A percentile compares a stretch with the other conserved stretches of the same genome.
These are phyloP conservation scores for Vitis hybrid DNA, from an alignment of 177 flowering plant genomes.

Conservation along the genomic window DNA sequence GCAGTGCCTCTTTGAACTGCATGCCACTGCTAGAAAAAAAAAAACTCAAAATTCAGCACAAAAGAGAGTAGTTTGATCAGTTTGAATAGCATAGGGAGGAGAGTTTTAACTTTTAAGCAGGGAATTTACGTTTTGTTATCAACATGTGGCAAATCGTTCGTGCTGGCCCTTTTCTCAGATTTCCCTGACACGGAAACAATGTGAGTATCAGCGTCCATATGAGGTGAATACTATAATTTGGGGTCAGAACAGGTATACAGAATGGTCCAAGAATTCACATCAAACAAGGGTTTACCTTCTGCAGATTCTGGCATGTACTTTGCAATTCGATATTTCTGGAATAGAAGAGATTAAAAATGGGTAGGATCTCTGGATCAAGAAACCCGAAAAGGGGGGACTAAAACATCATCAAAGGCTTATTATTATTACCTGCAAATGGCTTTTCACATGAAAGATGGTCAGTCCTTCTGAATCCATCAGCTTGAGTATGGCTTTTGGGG, in stretches of 20 bases:
- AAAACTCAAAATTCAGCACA: neutral
- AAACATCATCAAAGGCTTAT: neutral
- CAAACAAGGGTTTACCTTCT: constrained; percentile 43
- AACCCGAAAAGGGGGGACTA: neutral
- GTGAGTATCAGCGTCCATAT: neutral
- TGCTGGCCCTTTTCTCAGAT: constrained; percentile 36
- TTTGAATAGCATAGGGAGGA: neutral
- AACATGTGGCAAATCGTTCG: constrained; percentile 33
- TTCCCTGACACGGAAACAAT: constrained; percentile 42
- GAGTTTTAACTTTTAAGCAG: neutral
- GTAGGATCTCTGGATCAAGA: neutral
- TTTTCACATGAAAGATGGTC: constrained; percentile 91
- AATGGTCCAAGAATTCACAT: neutral
- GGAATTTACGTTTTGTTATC: constrained; percentile 58
- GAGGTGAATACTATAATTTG: too few species aligned
- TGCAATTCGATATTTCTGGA: constrained; percentile 88
- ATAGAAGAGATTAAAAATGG: neutral
- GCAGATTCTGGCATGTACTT: constrained; percentile 68
- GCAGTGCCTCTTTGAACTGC: constrained; percentile 74
- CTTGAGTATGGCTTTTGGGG: constrained; percentile 88
- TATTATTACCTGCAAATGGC: constrained; percentile 82
- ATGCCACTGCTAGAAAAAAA: constrained; percentile 41
- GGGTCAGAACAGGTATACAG: too few species aligned
- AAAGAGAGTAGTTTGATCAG: neutral
- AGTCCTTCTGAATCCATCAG: constrained; percentile 81